Percentiles rank a stretch among this genome's conserved stretches.
Evolutionary conservation across 495 filamentous ascomycete genomes (phyloP).

Genomic region (Daldinia childiae): DNA sequence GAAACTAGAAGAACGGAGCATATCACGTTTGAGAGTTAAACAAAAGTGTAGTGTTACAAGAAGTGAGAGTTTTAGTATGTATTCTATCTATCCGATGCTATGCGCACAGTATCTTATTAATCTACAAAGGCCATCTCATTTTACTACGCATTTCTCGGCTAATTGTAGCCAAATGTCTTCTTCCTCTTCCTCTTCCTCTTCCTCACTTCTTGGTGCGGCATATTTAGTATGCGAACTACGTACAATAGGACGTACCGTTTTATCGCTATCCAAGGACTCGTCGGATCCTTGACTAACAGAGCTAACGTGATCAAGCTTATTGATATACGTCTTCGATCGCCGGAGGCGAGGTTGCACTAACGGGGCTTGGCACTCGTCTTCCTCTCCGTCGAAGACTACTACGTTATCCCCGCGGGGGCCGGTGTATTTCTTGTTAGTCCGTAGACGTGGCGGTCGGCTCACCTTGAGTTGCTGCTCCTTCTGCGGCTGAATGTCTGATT

Average conservation of each 20-base stretch:
- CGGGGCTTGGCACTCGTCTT: background rate
- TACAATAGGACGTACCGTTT: background rate
- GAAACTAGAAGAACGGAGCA: background rate
- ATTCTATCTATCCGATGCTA: background rate
- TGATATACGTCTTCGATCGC: conserved; percentile 10
- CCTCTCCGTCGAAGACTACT: background rate
- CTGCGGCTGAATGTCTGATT: background rate
- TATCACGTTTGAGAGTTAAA: background rate
- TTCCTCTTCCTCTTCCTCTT: conserved; percentile 18
- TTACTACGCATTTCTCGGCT: conserved; percentile 8
- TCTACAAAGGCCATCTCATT: conserved; percentile 15
- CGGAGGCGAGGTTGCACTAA: conserved; percentile 11
- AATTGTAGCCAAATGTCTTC: conserved; percentile 36
- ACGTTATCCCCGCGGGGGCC: conserved; percentile 21
- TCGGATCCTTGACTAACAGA: background rate
- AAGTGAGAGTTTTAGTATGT: conserved; percentile 1
- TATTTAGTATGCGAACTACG: background rate
- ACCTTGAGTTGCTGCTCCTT: background rate
- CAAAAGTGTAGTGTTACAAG: background rate
- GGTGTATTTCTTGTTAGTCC: conserved; percentile 29
- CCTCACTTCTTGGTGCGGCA: background rate
- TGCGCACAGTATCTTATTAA: conserved; percentile 4
- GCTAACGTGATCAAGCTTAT: background rate
- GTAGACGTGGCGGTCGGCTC: background rate
- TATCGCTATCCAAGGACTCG: background rate